Evolutionary conservation across 345 rosid genomes (phyloP).

Genomic region (Gossypium thurberi): DNA sequence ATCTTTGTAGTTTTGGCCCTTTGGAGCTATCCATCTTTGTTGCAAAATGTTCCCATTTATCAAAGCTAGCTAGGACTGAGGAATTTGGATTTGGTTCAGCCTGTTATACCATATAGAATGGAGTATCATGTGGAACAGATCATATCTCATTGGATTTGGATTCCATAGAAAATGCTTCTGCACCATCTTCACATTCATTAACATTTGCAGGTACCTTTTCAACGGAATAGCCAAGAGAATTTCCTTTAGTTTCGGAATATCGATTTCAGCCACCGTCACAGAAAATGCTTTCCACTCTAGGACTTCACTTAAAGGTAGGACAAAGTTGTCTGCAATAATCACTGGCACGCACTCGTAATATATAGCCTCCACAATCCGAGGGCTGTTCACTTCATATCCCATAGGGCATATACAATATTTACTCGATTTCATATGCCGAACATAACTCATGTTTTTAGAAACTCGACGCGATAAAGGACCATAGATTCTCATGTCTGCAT

Average conservation of each 20-base stretch:
- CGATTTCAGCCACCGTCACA: conserved; percentile 64
- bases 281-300: conserved; percentile 84
- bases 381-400: conserved; percentile 95
- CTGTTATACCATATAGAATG: conserved; percentile 82
- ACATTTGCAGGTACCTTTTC: conserved; percentile 60
- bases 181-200: conserved; percentile 62
- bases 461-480: conserved; percentile 52
- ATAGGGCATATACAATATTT: conserved; percentile 78
- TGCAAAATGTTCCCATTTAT: background rate
- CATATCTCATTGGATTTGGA: conserved; percentile 59
- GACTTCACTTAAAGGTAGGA: conserved; percentile 67
- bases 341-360: conserved; percentile 89
- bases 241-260: conserved; percentile 79
- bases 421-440: conserved; percentile 88
- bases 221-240: conserved; percentile 57
- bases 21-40: background rate
- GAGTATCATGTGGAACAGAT: conserved; percentile 88
- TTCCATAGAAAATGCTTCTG: conserved; percentile 92
- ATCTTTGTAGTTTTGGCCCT: background rate
- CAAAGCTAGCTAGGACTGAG: conserved; percentile 3
- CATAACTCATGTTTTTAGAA: conserved; percentile 58
- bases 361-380: conserved; percentile 79
- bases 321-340: conserved; percentile 81
- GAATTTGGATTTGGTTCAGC: conserved; percentile 42
- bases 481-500: conserved; percentile 71